Evolutionary conservation across 208 protist genomes (phyloP).

Genomic region (Crithidia brevicula): DNA sequence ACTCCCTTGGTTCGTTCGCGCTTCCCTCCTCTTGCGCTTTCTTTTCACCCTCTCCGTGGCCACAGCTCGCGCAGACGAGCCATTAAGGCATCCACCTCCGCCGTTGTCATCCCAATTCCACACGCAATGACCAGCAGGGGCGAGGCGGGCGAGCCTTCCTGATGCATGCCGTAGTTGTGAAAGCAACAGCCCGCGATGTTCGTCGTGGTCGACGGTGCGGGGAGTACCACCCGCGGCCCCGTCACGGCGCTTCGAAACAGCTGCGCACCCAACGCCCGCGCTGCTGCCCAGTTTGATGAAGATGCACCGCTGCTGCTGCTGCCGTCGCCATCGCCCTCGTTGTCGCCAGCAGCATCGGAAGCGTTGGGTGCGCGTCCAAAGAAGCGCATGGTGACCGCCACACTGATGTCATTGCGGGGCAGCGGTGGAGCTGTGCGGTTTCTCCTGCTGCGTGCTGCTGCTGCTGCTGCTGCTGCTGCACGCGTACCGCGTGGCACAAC

Average conservation of each 20-base stretch:
- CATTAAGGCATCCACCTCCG: conserved; percentile 50
- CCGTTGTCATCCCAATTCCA: conserved; percentile 59
- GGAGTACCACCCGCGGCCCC: conserved; percentile 70
- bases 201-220: conserved; percentile 31
- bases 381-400: conserved; percentile 76
- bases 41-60: conserved; percentile 24
- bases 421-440: not conserved
- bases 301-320: not conserved
- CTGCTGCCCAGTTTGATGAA: conserved; percentile 16
- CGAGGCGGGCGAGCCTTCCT: conserved; percentile 30
- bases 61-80: conserved; percentile 47
- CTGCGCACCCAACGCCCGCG: conserved; percentile 64
- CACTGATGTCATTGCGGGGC: conserved; percentile 83
- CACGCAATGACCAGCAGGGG: conserved; percentile 77
- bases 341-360: not conserved
- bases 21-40: not conserved
- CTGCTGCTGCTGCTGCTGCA: not conserved
- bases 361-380: too few species aligned
- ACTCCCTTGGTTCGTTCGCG: too few species aligned
- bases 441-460: too few species aligned
- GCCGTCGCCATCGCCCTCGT: conserved; percentile 6
- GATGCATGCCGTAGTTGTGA: conserved; percentile 70
- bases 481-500: too few species aligned
- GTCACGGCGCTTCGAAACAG: conserved; percentile 78
- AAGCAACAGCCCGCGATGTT: conserved; percentile 55